Conservation (phyloP, 1,284 basidiomycete genomes). For the Ustilago hordei region DNA sequence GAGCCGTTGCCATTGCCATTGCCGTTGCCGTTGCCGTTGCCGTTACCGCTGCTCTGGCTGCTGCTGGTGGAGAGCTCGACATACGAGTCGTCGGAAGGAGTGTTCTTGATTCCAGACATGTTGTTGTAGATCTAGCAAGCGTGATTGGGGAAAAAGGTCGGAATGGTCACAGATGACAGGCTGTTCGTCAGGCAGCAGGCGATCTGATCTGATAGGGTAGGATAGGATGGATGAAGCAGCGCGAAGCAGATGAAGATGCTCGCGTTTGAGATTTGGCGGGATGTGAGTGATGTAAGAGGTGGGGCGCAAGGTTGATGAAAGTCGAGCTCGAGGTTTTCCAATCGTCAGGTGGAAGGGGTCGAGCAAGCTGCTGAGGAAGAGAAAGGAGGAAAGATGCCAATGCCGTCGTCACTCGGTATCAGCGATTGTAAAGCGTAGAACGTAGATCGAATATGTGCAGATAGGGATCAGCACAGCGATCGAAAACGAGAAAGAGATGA, state of each 20-base stretch:
- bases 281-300: constrained; percentile 2
- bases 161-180: constrained; percentile 23
- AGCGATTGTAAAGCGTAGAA: constrained; percentile 10
- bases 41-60: constrained; percentile 46
- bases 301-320: constrained; percentile 1
- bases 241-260: constrained; percentile 4
- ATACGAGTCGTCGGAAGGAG: constrained; percentile 52
- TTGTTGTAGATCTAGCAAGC: constrained; percentile 3
- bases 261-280: constrained; percentile 6
- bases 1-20: constrained; percentile 44
- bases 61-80: constrained; percentile 45
- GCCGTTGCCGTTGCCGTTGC: constrained; percentile 39
- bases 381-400: constrained; percentile 24
- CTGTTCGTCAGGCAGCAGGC: constrained; percentile 51
- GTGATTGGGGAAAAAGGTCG: neutral
- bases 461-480: constrained; percentile 15
- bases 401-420: constrained; percentile 51
- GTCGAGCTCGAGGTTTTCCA: constrained; percentile 30
- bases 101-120: constrained; percentile 44
- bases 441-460: constrained; percentile 12
- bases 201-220: constrained; percentile 10
- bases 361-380: constrained; percentile 20
- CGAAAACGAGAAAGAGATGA: constrained; percentile 13
- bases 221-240: constrained; percentile 11
- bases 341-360: constrained; percentile 36